Evolutionary conservation across 192 early-diverging fungal genomes (phyloP).

Genomic region (Martensiomyces pterosporus): DNA sequence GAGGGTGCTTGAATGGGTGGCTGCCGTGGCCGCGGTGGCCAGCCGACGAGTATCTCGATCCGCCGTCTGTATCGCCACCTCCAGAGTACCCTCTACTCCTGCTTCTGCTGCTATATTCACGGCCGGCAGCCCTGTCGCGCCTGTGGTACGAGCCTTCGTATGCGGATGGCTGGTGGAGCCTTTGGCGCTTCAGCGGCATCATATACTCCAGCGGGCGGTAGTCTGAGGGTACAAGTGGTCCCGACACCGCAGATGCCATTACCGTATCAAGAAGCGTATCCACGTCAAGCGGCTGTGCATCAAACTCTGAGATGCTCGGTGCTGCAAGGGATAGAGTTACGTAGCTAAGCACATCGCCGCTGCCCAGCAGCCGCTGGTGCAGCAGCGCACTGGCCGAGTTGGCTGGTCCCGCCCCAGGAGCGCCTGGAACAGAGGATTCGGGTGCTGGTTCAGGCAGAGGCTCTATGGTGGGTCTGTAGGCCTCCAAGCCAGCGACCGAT

Average conservation of each 20-base stretch:
- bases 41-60: too few relatives aligned
- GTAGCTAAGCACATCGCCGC: slow-evolving; percentile 45
- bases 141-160: slow-evolving; percentile 3
- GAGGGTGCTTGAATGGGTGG: slow-evolving; percentile 4
- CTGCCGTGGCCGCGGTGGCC: too few relatives aligned
- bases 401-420: too few relatives aligned
- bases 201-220: slow-evolving; percentile 44
- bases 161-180: not conserved
- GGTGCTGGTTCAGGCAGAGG: slow-evolving; percentile 1
- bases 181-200: slow-evolving; percentile 20
- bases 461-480: slow-evolving; percentile 33
- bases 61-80: slow-evolving; percentile 16
- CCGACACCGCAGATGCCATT: slow-evolving; percentile 5
- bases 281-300: slow-evolving; percentile 12
- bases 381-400: not conserved
- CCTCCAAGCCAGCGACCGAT: slow-evolving; percentile 9
- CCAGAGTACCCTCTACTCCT: slow-evolving; percentile 22
- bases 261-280: slow-evolving; percentile 24
- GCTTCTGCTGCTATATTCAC: slow-evolving; percentile 24
- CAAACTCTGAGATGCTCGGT: slow-evolving; percentile 17
- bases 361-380: slow-evolving; percentile 16
- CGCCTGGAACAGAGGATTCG: slow-evolving; percentile 7
- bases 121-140: slow-evolving; percentile 3
- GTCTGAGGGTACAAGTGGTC: slow-evolving; percentile 10
- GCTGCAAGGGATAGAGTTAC: slow-evolving; percentile 28